phyloP scores from a whole-genome alignment of 805 yeast genomes.

The Lipomyces yamanashiensis region DNA sequence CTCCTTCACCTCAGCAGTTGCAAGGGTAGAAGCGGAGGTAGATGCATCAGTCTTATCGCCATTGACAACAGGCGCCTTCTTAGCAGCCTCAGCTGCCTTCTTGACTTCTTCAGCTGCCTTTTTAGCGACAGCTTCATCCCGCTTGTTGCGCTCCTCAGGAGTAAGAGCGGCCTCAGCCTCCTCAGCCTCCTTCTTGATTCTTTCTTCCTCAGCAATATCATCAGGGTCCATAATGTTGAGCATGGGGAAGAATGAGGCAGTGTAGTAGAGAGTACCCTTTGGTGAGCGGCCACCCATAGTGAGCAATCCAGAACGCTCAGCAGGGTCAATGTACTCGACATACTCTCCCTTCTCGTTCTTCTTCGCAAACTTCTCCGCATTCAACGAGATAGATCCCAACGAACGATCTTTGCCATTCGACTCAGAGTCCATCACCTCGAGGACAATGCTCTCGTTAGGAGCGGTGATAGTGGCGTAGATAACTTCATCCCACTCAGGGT shows the following conservation, averaged over 20 bases:
- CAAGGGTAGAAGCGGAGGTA: constrained; percentile 21
- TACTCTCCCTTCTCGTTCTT: constrained; percentile 66
- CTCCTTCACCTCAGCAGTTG: constrained; percentile 39
- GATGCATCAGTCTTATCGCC: constrained; percentile 19
- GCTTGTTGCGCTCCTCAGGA: constrained; percentile 42
- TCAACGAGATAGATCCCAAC: constrained; percentile 78
- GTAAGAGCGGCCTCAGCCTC: constrained; percentile 45
- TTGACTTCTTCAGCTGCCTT: constrained; percentile 4
- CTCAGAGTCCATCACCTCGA: constrained; percentile 94
- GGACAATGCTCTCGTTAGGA: constrained; percentile 75
- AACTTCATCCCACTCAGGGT: constrained; percentile 86
- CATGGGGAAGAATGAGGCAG: constrained; percentile 81
- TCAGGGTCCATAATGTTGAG: constrained; percentile 77
- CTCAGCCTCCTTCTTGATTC: constrained; percentile 47
- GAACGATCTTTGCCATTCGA: constrained; percentile 78
- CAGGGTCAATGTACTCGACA: constrained; percentile 60
- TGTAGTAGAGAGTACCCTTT: constrained; percentile 77
- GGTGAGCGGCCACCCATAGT: constrained; percentile 76
- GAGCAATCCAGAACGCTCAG: constrained; percentile 63
- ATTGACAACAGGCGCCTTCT: constrained; percentile 3
- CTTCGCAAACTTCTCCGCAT: constrained; percentile 67
- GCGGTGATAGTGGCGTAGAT: constrained; percentile 82
- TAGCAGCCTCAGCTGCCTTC: constrained; percentile 10
- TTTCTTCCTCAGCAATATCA: constrained; percentile 65
- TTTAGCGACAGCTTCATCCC: constrained; percentile 32